Percentiles rank a stretch among this genome's conserved stretches.
Evolutionary conservation across 2,329 filamentous ascomycete species (phyloP).

Genomic region (Lasiodiplodia hormozganensis): DNA sequence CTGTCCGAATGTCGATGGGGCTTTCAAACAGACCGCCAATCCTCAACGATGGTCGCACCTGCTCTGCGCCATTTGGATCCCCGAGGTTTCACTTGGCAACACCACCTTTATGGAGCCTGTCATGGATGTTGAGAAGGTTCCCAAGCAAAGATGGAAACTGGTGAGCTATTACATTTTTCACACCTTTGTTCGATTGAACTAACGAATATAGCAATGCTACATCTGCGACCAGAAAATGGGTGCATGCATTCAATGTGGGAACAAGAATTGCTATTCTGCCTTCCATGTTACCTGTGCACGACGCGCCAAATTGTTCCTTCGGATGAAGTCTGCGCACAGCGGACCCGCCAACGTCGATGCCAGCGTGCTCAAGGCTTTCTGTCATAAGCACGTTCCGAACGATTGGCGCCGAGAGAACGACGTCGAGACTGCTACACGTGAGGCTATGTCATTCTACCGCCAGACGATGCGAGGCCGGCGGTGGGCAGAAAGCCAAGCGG

Average conservation of each 20-base stretch:
- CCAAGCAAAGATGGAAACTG: conserved; percentile 90
- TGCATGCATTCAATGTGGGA: conserved; percentile 96
- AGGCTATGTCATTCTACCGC: conserved; percentile 89
- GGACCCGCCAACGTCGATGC: conserved; percentile 78
- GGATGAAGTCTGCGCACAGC: conserved; percentile 94
- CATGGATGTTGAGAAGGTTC: conserved; percentile 97
- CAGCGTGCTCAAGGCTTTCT: conserved; percentile 90
- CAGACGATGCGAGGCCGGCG: conserved; percentile 85
- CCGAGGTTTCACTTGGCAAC: conserved; percentile 93
- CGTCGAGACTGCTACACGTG: conserved; percentile 78
- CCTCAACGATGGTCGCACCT: conserved; percentile 94
- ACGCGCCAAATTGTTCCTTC: conserved; percentile 83
- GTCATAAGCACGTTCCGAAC: conserved; percentile 89
- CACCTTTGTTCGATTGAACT: conserved; percentile 29
- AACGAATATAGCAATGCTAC: conserved; percentile 71
- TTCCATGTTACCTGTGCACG: conserved; percentile 98
- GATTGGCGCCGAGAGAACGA: conserved; percentile 89
- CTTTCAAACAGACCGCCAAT: conserved; percentile 97
- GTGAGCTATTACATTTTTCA: conserved; percentile 39
- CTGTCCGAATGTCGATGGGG: conserved; percentile 95
- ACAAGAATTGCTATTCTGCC: conserved; percentile 95
- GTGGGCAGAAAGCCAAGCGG: conserved; percentile 90
- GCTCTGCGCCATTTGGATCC: conserved; percentile 97
- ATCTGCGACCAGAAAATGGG: conserved; percentile 98
- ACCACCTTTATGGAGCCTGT: conserved; percentile 98